phyloP scores from a whole-genome alignment of 2,329 filamentous ascomycete genomes.

The Pyrenophora tritici-repentis region DNA sequence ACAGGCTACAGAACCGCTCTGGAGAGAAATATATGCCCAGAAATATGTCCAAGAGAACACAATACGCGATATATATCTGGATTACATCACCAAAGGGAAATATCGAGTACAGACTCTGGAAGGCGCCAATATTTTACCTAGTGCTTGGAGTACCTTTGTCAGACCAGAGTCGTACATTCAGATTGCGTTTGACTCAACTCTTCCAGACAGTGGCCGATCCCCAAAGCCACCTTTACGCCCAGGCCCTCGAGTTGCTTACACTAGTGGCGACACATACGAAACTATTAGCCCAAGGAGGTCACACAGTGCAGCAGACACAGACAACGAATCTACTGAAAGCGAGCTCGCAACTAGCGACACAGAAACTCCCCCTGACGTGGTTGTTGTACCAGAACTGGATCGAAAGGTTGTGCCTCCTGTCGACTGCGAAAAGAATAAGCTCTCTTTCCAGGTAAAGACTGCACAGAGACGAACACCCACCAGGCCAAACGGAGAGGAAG shows the following conservation, averaged over 20 bases:
- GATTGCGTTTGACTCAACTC: constrained; percentile 2
- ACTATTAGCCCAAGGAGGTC: no score
- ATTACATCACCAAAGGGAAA: constrained; percentile 14
- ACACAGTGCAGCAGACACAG: no score
- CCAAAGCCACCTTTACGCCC: no score
- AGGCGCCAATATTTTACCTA: constrained; percentile 23
- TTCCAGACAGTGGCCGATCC: no score
- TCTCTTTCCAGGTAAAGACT: constrained; percentile 29
- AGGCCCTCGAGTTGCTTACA: no score
- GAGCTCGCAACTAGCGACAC: no score
- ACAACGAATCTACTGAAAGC: no score
- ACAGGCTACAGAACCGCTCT: constrained; percentile 16
- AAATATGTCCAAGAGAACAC: no score
- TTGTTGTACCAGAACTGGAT: not conserved
- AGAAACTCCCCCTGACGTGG: not conserved
- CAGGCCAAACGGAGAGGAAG: not conserved
- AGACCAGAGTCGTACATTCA: constrained; percentile 9
- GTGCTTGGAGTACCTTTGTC: constrained; percentile 24
- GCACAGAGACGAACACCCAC: not conserved
- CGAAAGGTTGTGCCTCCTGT: constrained; percentile 12
- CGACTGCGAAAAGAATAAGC: constrained; percentile 30
- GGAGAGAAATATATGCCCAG: constrained; percentile 20
- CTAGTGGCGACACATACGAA: no score
- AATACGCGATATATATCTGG: not conserved
- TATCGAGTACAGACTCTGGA: constrained; percentile 19